Base-by-base conservation (phyloP, 768 basidiomycete species). In the Termitomyces heimii region DNA sequence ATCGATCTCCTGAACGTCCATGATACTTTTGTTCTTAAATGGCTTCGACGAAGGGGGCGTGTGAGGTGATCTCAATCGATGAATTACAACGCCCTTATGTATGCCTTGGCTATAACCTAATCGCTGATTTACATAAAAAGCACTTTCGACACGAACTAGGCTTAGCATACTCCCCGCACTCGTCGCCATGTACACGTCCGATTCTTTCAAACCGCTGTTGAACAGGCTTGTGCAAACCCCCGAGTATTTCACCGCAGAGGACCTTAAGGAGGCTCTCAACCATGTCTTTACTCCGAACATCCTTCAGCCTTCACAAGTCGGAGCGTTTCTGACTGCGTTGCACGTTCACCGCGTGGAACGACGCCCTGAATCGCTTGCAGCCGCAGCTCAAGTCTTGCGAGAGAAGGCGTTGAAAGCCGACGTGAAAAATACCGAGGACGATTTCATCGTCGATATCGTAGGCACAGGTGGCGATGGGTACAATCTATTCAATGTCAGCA, bases 401-500 rank as follows among this genome's bases (percentile, higher is more conserved):
- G 73, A 79, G n/a, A 82, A 85, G 24, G 83, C 91, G 2, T 68
- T 91, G 53, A 78, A 79, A 42, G 85, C 86, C 1, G 74, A 72
- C 2, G 79, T 92, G 37, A 76, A 85, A 53, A 78, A 81, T 31
- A 69, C 68, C 2, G 80, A 85, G 43, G 70, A 75, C 5, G 92
- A 95, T 68, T 92, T 91, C 54, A 81, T 91, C 14, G 88, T 75
- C 18, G 73, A 75, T 48, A 92, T 96, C 57, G 94, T 96, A 22
- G 94, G 94, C 2, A 94, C 93, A 0, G 94, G 96, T 12, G 96
- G 97, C 7, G 97, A 98, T 71, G 94, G 94, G 0, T 85, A 94
- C 71, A 91, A 98, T 66, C 87, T 95, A 0, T 98, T 94, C 81
- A 98, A 98, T 68, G 95, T 98, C 53, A 95, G 93, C 68, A 98